Evolutionary conservation across 805 yeast species (phyloP), one percentile per base, ranked within the genome.

Genomic region (Scheffersomyces ergatensis): DNA sequence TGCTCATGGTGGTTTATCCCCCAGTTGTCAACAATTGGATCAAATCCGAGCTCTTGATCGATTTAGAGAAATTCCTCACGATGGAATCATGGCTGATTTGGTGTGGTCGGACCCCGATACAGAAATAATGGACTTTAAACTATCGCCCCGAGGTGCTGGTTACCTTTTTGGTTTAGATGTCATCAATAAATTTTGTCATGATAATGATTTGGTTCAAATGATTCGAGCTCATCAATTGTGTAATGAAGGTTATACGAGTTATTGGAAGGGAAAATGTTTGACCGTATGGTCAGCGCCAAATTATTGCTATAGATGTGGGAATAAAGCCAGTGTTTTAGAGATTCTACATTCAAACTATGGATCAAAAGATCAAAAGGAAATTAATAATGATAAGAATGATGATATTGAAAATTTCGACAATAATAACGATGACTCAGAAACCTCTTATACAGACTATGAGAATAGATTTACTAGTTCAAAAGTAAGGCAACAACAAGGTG

Each of bases 241-340:
- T 59, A 93, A 93, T 55, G 96, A 92, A 55, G 99, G 99, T 1
- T 93, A 82, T 57, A 96, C 92, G 49, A 82, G 88, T 39, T 82
- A 90, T 55, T 93, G 96, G 78, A 80, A 81, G 42, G 97, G 96
- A 3, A 76, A 85, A 47, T 87, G 95, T 34, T 83, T 95, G 27
- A 93, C 99, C 0, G 98, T 93, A 6, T 93, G 99, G 99, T 83
- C 93, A 0, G 99, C 99, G 0, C 99, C 99, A 0, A 93, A 93
- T 58, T 93, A 93, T 58, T 93, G 99, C 58, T 93, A 93, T 55
- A 63, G 99, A 46, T 93, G 99, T 62, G 99, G 99, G 0, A 93
- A 93, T 58, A 81, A 89, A 58, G 99, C 99, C 4, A 86, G 96
- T n/a, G 90, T 93, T n/a, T 72, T 93, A 47, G 99, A 93, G 60